Conservation (phyloP, 192 early-diverging fungal genomes). For the Mortierella claussenii region DNA sequence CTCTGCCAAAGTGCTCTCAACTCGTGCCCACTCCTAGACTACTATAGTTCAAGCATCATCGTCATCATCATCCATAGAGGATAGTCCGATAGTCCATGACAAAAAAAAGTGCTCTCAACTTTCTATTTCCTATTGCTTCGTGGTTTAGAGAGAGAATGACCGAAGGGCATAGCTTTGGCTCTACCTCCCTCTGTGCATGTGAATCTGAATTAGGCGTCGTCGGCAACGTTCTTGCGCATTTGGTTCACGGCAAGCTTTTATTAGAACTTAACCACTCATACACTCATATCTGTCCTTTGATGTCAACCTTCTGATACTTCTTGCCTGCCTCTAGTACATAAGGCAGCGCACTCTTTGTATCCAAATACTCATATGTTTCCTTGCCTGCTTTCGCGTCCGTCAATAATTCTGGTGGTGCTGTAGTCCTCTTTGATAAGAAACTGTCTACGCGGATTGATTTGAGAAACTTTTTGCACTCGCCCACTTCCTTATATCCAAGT, state of each 20-base stretch:
- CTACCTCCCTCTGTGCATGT: too few species aligned
- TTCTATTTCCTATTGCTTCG: too few species aligned
- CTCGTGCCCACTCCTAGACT: too few species aligned
- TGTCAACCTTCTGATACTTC: constrained; percentile 77
- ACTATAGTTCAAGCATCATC: neutral
- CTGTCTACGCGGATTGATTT: constrained; percentile 13
- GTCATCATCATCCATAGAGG: neutral
- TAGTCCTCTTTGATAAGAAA: constrained; percentile 7
- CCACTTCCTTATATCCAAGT: constrained; percentile 70
- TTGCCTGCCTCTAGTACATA: constrained; percentile 61
- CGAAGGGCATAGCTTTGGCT: too few species aligned
- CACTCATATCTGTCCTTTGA: constrained; percentile 82
- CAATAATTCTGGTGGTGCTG: too few species aligned
- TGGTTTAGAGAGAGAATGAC: too few species aligned
- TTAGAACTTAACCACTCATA: too few species aligned
- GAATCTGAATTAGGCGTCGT: too few species aligned
- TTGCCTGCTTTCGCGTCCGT: constrained; percentile 46
- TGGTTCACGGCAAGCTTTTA: too few species aligned
- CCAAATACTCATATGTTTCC: constrained; percentile 54
- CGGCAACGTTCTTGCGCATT: too few species aligned
- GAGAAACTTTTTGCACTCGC: constrained; percentile 64
- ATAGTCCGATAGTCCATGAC: neutral
- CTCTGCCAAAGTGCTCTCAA: too few species aligned
- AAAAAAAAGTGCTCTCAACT: neutral
- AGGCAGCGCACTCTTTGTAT: constrained; percentile 68